Evolutionary conservation across 352 stramenopile species (phyloP).

Genomic region (Globisporangium apiculatum): DNA sequence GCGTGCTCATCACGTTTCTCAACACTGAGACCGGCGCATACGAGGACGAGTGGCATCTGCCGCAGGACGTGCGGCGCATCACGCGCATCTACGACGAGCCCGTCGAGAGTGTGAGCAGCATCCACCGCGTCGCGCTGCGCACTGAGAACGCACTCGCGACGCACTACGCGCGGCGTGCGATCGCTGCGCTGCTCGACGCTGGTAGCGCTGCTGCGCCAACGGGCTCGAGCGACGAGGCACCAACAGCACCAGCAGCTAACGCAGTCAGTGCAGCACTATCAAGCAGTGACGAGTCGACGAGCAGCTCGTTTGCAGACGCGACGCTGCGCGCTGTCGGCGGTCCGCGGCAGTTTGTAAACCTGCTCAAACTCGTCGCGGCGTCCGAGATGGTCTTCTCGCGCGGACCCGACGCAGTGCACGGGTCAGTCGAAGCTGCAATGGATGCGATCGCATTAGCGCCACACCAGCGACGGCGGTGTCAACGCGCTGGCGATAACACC

Average conservation of each 20-base stretch:
- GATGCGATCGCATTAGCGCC: not conserved
- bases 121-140: slow-evolving; percentile 63
- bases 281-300: slow-evolving; percentile 9
- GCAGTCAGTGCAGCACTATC: not conserved
- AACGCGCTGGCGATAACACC: not conserved
- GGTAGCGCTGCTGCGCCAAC: not conserved
- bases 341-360: slow-evolving; percentile 64
- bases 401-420: not conserved
- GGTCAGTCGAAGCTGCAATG: not conserved
- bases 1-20: slow-evolving; percentile 74
- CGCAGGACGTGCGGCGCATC: slow-evolving; percentile 69
- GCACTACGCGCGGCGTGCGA: slow-evolving; percentile 69
- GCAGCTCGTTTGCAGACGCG: slow-evolving; percentile 17
- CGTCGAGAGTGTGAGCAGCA: slow-evolving; percentile 55
- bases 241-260: not conserved
- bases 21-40: slow-evolving; percentile 84
- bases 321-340: slow-evolving; percentile 55
- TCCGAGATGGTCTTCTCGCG: slow-evolving; percentile 64
- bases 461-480: not conserved
- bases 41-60: slow-evolving; percentile 76
- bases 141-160: slow-evolving; percentile 80
- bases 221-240: slow-evolving; percentile 1
- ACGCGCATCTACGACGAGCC: slow-evolving; percentile 78
- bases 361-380: slow-evolving; percentile 77
- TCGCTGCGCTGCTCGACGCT: slow-evolving; percentile 26